Percentiles rank a stretch among this genome's conserved stretches.
phyloP scores from a whole-genome alignment of 768 basidiomycete genomes.

The Solioccasus polychromus region DNA sequence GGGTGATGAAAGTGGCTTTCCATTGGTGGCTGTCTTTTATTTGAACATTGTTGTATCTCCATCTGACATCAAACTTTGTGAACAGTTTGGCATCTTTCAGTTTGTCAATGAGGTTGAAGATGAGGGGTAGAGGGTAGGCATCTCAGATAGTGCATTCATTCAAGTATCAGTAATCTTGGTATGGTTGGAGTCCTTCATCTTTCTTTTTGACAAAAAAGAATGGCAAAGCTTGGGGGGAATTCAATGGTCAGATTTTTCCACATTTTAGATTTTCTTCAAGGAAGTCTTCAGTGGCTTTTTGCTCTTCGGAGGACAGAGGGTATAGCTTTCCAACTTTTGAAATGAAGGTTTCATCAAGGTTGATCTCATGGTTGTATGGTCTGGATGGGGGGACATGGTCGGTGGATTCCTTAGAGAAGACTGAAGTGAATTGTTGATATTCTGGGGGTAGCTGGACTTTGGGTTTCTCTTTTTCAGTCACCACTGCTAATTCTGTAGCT shows the following conservation, averaged over 20 bases:
- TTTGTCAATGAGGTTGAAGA: neutral
- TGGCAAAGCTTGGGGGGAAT: neutral
- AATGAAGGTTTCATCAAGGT: neutral
- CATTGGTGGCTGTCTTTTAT: conserved; percentile 1
- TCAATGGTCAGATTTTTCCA: neutral
- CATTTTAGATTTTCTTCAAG: neutral
- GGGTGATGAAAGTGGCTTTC: no score
- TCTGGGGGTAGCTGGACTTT: neutral
- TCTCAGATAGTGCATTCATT: neutral
- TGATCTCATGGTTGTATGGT: neutral
- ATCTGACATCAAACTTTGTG: neutral
- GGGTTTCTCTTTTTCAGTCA: neutral
- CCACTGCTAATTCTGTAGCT: no score
- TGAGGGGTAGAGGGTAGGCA: neutral
- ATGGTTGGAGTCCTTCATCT: neutral
- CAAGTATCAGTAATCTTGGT: neutral
- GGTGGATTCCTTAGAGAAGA: neutral
- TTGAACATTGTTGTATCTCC: neutral
- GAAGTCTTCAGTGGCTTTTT: neutral
- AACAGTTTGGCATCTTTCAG: neutral
- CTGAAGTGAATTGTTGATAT: neutral
- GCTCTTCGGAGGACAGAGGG: neutral
- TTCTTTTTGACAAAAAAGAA: conserved; percentile 1
- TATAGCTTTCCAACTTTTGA: neutral
- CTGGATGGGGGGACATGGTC: neutral